Percentiles rank a stretch among this genome's conserved stretches.
phyloP scores from a whole-genome alignment of 495 filamentous ascomycete genomes.

The Penicillium steckii region DNA sequence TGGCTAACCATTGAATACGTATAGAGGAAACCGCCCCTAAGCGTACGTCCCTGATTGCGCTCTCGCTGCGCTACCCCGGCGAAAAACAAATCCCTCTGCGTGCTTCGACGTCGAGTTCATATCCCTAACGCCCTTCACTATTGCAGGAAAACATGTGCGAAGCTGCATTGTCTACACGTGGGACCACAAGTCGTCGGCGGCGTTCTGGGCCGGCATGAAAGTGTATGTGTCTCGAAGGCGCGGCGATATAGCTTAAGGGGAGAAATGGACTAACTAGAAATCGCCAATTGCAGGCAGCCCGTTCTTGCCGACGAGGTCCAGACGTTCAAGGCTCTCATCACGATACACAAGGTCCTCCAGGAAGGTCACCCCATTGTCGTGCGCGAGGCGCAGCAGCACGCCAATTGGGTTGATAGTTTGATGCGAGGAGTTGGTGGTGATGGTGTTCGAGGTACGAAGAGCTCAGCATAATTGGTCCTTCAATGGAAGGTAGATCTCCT shows the following conservation, averaged over 20 bases:
- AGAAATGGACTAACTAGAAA: conserved; percentile 3
- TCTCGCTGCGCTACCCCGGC: not conserved
- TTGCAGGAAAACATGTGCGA: conserved; percentile 87
- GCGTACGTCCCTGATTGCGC: conserved; percentile 49
- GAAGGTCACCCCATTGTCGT: conserved; percentile 89
- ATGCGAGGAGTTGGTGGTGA: conserved; percentile 81
- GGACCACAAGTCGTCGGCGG: conserved; percentile 96
- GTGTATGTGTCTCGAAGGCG: conserved; percentile 58
- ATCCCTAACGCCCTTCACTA: conserved; percentile 8
- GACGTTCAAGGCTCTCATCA: conserved; percentile 90
- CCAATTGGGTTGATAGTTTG: conserved; percentile 90
- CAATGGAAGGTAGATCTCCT: not conserved
- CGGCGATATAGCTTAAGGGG: not conserved
- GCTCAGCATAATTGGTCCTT: not conserved
- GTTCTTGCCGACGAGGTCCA: conserved; percentile 94
- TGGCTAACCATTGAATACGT: not conserved
- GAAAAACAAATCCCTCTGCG: not conserved
- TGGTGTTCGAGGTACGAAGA: conserved; percentile 67
- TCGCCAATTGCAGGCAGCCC: conserved; percentile 64
- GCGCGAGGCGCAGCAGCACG: conserved; percentile 84
- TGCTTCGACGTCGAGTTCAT: not conserved
- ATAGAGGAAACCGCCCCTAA: conserved; percentile 92
- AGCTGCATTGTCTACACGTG: conserved; percentile 98
- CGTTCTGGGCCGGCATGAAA: conserved; percentile 99
- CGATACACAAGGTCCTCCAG: conserved; percentile 92